Evolutionary conservation across 345 rosid genomes (phyloP).

Genomic region (Murraya koenigii): DNA sequence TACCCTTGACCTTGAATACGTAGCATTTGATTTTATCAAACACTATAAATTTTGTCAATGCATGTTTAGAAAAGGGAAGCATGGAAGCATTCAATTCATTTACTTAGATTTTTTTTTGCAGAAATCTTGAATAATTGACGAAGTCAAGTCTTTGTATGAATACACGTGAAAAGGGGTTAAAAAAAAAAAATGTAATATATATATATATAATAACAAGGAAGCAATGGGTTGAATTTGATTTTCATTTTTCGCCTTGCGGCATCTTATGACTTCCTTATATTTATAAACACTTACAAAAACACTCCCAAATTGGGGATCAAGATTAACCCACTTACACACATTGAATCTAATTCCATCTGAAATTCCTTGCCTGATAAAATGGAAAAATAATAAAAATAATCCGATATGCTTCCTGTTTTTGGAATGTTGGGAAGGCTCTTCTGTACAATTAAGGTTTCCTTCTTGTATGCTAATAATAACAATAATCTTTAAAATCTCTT

Average conservation of each 20-base stretch:
- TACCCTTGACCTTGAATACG: not conserved
- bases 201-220: no score
- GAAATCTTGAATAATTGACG: not conserved
- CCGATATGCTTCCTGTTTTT: not conserved
- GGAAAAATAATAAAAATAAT: not conserved
- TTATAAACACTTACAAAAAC: not conserved
- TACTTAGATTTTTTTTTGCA: not conserved
- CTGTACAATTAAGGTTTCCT: constrained; percentile 26
- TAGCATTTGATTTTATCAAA: not conserved
- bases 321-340: constrained; percentile 4
- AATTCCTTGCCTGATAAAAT: not conserved
- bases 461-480: not conserved
- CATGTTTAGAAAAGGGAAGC: constrained; percentile 3
- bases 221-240: not conserved
- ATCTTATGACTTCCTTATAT: constrained; percentile 9
- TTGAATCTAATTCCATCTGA: not conserved
- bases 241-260: constrained; percentile 25
- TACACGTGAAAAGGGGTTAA: not conserved
- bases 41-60: not conserved
- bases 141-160: not conserved
- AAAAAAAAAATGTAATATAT: not conserved
- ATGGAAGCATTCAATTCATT: not conserved
- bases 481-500: not conserved
- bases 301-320: not conserved
- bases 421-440: not conserved